Conservation (phyloP, 140 eudicot species). For the Flaveria floridana region DNA sequence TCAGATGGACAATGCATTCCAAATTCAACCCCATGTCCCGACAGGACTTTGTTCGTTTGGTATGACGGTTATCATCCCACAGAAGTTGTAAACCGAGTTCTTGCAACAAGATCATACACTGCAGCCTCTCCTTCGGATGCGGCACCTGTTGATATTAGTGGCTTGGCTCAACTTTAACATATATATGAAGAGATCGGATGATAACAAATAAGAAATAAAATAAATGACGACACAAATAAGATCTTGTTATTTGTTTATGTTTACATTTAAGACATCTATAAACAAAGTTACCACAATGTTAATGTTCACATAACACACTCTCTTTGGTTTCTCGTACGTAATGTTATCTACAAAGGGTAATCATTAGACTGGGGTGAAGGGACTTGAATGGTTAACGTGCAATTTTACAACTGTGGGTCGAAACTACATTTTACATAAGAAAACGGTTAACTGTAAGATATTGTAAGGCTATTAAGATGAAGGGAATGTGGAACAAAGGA, state of each 20-base stretch:
- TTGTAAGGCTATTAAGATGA: not conserved
- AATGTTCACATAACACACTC: not conserved
- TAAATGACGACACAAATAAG: not conserved
- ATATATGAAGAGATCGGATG: not conserved
- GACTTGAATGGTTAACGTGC: too few species aligned
- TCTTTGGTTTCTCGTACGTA: too few species aligned
- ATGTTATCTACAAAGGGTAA: too few species aligned
- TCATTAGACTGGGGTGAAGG: too few species aligned
- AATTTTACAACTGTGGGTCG: not conserved
- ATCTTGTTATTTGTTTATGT: not conserved
- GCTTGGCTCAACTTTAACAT: constrained; percentile 27
- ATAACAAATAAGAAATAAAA: not conserved
- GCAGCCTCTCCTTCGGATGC: constrained; percentile 33
- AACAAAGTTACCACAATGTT: not conserved
- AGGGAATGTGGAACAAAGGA: not conserved
- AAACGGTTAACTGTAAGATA: not conserved
- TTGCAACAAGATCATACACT: constrained; percentile 38
- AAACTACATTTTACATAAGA: too few species aligned
- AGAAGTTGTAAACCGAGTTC: constrained; percentile 15
- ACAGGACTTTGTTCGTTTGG: constrained; percentile 22
- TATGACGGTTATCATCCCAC: constrained; percentile 38
- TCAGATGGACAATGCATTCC: constrained; percentile 31
- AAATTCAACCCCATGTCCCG: constrained; percentile 25
- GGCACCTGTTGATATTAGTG: constrained; percentile 26
- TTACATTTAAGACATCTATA: not conserved